Percentiles rank a stretch among this genome's conserved stretches.
These are phyloP conservation scores for Hymenoscyphus fructigenus DNA, from an alignment of 2,329 filamentous ascomycete species.

Conservation along the genomic window DNA sequence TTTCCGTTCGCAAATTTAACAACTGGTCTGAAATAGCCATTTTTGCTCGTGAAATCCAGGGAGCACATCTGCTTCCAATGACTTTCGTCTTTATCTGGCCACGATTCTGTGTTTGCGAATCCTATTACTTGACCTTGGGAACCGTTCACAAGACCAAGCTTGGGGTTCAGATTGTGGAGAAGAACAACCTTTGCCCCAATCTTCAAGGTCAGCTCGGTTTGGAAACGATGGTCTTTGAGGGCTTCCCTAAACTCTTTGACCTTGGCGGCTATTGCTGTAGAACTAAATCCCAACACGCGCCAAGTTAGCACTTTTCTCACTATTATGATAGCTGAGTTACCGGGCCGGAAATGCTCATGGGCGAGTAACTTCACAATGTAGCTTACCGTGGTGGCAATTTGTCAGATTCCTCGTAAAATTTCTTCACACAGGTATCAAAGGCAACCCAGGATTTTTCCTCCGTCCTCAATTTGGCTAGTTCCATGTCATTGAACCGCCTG, in stretches of 20 bases:
- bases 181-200: constrained; percentile 33
- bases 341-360: not conserved
- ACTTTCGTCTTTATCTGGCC: not conserved
- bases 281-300: not conserved
- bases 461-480: constrained; percentile 16
- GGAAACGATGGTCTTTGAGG: constrained; percentile 26
- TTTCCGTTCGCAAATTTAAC: constrained; percentile 28
- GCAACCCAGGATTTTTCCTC: constrained; percentile 21
- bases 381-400: constrained; percentile 5
- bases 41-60: constrained; percentile 6
- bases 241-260: constrained; percentile 16
- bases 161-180: constrained; percentile 22
- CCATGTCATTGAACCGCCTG: constrained; percentile 18
- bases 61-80: not conserved
- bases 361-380: not conserved
- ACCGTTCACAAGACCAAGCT: constrained; percentile 31
- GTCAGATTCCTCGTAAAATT: not conserved
- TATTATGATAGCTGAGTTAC: not conserved
- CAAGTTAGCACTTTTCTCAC: not conserved
- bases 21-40: constrained; percentile 13
- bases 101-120: constrained; percentile 20
- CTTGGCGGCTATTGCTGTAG: constrained; percentile 11
- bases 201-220: constrained; percentile 23
- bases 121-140: constrained; percentile 30
- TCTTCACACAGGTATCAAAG: constrained; percentile 18